These are phyloP conservation scores for Chlorencoelia australis DNA, from an alignment of 2,329 filamentous ascomycete genomes.

Conservation along the genomic window DNA sequence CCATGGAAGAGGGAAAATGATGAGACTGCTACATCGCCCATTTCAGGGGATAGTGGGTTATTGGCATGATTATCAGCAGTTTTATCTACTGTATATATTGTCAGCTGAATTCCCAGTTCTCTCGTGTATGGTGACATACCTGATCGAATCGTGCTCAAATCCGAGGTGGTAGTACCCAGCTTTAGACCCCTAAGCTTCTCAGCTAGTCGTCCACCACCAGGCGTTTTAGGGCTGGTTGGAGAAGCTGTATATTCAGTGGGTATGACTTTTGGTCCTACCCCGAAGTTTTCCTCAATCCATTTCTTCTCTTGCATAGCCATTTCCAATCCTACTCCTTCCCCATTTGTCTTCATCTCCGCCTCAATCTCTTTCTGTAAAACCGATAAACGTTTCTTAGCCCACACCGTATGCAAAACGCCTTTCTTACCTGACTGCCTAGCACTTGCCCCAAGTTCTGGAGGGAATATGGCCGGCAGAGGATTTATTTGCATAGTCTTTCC, in stretches of 20 bases:
- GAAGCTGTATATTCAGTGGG: constrained; percentile 28
- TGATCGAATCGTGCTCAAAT: constrained; percentile 43
- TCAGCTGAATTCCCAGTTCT: too few relatives aligned
- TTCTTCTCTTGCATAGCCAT: constrained; percentile 77
- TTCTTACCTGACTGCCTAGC: constrained; percentile 59
- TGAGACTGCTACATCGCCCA: constrained; percentile 52
- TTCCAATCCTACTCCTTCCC: constrained; percentile 71
- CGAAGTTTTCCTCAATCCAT: constrained; percentile 77
- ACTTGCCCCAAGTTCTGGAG: constrained; percentile 60
- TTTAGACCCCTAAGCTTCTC: constrained; percentile 75
- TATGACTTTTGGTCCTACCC: constrained; percentile 18
- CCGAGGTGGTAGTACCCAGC: constrained; percentile 61
- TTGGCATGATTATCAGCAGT: constrained; percentile 17
- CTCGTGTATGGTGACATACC: constrained; percentile 33
- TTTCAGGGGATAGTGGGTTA: constrained; percentile 48
- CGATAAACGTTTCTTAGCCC: constrained; percentile 73
- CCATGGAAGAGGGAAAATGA: constrained; percentile 51
- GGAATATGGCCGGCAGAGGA: constrained; percentile 79
- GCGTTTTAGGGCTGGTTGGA: constrained; percentile 49
- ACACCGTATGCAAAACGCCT: constrained; percentile 75
- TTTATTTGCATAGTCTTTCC: constrained; percentile 51
- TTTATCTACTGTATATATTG: constrained; percentile 15
- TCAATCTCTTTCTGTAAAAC: constrained; percentile 70
- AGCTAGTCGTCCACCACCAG: constrained; percentile 57
- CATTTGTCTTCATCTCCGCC: constrained; percentile 60